Evolutionary conservation across 2,329 filamentous ascomycete genomes (phyloP).

Genomic region (Talaromyces sp.): DNA sequence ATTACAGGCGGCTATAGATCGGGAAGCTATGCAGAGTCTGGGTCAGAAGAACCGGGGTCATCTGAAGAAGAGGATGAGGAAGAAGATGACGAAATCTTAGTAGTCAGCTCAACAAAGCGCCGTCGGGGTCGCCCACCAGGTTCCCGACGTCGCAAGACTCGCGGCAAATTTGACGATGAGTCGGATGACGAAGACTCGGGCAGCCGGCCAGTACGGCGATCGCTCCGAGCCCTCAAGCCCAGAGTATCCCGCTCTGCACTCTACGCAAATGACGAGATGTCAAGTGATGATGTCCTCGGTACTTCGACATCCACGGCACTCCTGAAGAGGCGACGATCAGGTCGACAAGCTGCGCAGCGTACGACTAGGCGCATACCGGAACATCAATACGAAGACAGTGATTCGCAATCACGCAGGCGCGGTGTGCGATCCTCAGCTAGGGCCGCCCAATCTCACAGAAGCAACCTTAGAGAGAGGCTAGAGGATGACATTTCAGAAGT

Average conservation of each 20-base stretch:
- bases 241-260: not conserved
- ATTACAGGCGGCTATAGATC: not conserved
- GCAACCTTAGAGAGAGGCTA: constrained; percentile 47
- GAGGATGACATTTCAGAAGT: constrained; percentile 41
- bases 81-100: constrained; percentile 7
- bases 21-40: constrained; percentile 17
- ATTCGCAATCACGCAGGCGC: constrained; percentile 21
- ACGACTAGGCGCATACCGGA: constrained; percentile 19
- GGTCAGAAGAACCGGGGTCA: constrained; percentile 20
- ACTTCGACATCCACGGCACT: constrained; percentile 15
- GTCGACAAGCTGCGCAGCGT: constrained; percentile 17
- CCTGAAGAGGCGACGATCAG: constrained; percentile 22
- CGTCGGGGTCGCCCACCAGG: constrained; percentile 10
- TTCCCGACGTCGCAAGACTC: constrained; percentile 1
- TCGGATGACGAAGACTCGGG: not conserved
- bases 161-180: constrained; percentile 2
- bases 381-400: constrained; percentile 21
- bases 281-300: constrained; percentile 28
- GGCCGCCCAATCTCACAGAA: constrained; percentile 25
- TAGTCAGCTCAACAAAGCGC: not conserved
- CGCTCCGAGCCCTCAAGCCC: constrained; percentile 5
- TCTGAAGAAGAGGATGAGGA: constrained; percentile 19
- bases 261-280: constrained; percentile 27
- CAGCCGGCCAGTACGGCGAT: constrained; percentile 13
- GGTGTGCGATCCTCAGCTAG: constrained; percentile 19